Conservation (phyloP, 257 asterid genomes). For the Solanum medicagineum region DNA sequence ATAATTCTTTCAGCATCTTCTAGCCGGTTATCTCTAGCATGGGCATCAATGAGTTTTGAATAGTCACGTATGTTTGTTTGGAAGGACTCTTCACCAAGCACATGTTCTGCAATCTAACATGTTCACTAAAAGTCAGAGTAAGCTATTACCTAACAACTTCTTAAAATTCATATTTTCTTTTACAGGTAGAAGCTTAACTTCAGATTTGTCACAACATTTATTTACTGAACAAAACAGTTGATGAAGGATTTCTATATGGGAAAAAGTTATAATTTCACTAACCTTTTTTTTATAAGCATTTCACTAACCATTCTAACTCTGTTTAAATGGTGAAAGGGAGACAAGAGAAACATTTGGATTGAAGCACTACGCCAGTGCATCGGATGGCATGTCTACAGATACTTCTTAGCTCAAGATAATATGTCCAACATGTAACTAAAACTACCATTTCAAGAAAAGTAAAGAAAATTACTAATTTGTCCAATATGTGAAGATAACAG, state of each 20-base stretch:
- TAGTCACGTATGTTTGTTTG: slow-evolving; percentile 58
- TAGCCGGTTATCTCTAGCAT: slow-evolving; percentile 32
- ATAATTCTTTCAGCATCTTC: slow-evolving; percentile 72
- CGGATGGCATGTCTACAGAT: neutral
- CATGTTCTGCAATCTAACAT: slow-evolving; percentile 60
- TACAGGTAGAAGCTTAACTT: neutral
- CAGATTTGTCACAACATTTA: neutral
- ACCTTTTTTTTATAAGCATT: neutral
- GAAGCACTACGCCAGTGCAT: neutral
- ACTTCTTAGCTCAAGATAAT: neutral
- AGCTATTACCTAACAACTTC: neutral
- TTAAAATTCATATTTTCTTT: neutral
- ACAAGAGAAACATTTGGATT: neutral
- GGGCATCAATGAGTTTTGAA: slow-evolving; percentile 52
- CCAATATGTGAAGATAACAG: neutral
- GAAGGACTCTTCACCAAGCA: slow-evolving; percentile 66
- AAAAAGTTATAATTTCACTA: neutral
- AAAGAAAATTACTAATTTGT: neutral
- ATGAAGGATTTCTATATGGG: neutral
- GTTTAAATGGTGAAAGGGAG: neutral
- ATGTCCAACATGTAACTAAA: neutral
- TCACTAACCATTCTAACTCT: neutral
- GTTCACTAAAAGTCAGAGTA: neutral
- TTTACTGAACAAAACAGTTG: neutral
- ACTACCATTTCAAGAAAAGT: neutral